Evolutionary conservation across 2,329 filamentous ascomycete species (phyloP), one percentile per base, ranked within the genome.

Genomic region (Fusarium bactridioides): DNA sequence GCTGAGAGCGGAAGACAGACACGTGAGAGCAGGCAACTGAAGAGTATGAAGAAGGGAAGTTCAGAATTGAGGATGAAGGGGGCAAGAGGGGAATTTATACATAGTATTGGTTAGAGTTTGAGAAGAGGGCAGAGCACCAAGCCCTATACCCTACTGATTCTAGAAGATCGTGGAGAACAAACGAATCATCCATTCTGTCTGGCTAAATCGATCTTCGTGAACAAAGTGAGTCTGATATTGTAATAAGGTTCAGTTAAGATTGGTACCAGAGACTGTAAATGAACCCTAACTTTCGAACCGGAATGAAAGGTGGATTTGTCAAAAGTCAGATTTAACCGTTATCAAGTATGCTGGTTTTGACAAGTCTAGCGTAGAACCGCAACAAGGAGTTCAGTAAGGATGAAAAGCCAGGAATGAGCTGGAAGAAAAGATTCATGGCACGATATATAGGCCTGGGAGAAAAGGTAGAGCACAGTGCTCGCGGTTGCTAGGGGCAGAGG

Each of bases 201-300:
- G 8, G 0, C 3, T 15, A 6, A 10, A 15, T 3, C 16, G 5
- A 10, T 23, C 11, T 2, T 15, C 3, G 8, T 10, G 8, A 23
- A 12, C 3, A 10, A 5, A 33, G 6, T 35, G n/a, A 25, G 29
- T 1, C 10, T 19, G 6, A 10, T 6, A 6, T 7, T 5, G 18
- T 6, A 7, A 23, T 23, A 23, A 3, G 3, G 12, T 33, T 50
- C 6, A 33, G 16, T 33, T 15, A 10, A 15, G 9, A 3, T 51
- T 25, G 7, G 16, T 35, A 19, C 16, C 15, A 3, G 16, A 10
- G 15, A 23, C 15, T n/a, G 12, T 35, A 16, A 15, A 25, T 8
- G 11, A 19, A 35, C 18, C 23, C 10, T 35, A 33, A 25, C n/a
- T 6, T 33, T 4, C 5, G 3, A 11, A 6, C 10, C 3, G 10